A percentile compares a stretch with the other conserved stretches of the same genome.
Conservation (phyloP, 345 rosid species). For the Rhodomyrtus tomentosa region DNA sequence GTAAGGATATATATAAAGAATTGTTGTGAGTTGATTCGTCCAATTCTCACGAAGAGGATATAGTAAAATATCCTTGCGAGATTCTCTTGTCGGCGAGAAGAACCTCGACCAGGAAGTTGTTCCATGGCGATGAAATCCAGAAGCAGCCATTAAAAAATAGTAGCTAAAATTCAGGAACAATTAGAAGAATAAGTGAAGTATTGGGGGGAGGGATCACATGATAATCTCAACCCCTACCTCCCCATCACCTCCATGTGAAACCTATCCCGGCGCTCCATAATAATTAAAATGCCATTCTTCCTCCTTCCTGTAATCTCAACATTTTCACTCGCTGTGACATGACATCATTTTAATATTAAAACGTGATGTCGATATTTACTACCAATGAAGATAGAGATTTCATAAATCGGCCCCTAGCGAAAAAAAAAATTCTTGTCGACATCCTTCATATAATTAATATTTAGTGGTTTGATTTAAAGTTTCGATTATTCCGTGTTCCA, state of each 20-base stretch:
- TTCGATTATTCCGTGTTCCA: neutral
- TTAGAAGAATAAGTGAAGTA: neutral
- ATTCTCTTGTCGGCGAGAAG: neutral
- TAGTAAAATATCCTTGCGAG: neutral
- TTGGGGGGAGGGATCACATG: neutral
- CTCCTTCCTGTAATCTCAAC: neutral
- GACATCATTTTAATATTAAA: neutral
- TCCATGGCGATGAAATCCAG: neutral
- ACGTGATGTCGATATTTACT: neutral
- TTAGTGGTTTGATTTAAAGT: neutral
- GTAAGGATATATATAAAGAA: no score
- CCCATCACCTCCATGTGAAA: neutral
- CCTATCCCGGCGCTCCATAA: neutral
- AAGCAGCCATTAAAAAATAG: neutral
- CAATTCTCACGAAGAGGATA: neutral
- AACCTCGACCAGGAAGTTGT: neutral
- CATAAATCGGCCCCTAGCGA: no score
- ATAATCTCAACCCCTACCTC: neutral
- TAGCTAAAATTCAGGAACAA: neutral
- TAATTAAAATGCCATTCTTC: neutral
- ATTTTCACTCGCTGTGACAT: neutral
- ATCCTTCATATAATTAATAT: neutral
- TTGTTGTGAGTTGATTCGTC: neutral
- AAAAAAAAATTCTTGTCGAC: no score
- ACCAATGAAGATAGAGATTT: no score